Conservation (phyloP, 441 rosid genomes). For the Pelargonium australe region DNA sequence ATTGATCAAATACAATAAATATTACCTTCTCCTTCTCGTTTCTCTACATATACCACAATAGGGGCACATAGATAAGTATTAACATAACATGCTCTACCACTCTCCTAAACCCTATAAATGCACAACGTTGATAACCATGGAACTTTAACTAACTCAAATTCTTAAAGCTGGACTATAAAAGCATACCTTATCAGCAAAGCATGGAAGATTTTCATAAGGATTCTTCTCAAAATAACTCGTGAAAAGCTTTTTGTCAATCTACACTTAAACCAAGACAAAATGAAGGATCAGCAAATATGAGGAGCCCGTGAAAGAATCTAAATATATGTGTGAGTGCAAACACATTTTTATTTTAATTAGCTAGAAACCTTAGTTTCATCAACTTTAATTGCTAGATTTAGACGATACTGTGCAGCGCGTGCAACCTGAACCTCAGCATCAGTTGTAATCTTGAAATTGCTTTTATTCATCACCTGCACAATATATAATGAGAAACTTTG, state of each 20-base stretch:
- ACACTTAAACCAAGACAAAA: conserved; percentile 27
- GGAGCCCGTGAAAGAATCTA: conserved; percentile 11
- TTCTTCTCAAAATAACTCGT: conserved; percentile 55
- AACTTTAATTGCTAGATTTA: conserved; percentile 75
- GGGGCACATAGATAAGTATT: too few species aligned
- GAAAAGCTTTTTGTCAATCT: conserved; percentile 81
- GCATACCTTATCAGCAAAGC: conserved; percentile 39
- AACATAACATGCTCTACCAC: too few species aligned
- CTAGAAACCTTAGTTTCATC: conserved; percentile 68
- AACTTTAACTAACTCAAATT: not conserved
- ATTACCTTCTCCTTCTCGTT: too few species aligned
- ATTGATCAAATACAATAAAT: too few species aligned
- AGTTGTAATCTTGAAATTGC: conserved; percentile 77
- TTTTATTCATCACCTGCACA: conserved; percentile 72
- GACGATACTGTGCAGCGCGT: conserved; percentile 75
- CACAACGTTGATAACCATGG: not conserved
- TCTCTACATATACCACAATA: too few species aligned
- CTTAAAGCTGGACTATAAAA: conserved; percentile 21
- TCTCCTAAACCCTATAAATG: not conserved
- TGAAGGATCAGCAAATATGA: conserved; percentile 10
- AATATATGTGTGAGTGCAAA: not conserved
- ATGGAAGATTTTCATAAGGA: conserved; percentile 46
- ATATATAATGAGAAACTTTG: not conserved
- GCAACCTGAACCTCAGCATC: conserved; percentile 84
- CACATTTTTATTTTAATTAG: not conserved